Conservation (phyloP, 805 yeast genomes). For the Ogataea wickerhamii region DNA sequence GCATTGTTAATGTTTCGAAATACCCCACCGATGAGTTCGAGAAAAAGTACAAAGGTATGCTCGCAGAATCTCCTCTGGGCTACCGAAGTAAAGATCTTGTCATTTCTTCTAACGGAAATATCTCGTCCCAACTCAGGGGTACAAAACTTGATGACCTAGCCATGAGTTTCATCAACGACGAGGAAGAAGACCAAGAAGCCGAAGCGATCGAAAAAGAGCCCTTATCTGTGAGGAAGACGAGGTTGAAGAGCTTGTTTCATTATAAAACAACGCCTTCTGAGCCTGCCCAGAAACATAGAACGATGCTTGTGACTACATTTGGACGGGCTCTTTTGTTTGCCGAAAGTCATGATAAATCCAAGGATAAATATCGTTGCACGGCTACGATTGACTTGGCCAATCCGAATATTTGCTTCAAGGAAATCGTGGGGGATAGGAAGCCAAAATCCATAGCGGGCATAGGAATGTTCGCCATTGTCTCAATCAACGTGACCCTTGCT, state of each 20-base stretch:
- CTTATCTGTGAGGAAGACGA: conserved; percentile 17
- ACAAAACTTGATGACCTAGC: conserved; percentile 24
- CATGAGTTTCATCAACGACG: conserved; percentile 23
- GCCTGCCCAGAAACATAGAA: conserved; percentile 39
- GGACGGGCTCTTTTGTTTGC: conserved; percentile 61
- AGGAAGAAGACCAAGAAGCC: conserved; percentile 16
- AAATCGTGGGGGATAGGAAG: conserved; percentile 43
- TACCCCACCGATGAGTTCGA: conserved; percentile 50
- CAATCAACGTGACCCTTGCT: conserved; percentile 50
- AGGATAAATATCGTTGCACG: conserved; percentile 43
- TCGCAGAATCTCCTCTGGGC: conserved; percentile 61
- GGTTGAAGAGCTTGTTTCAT: conserved; percentile 30
- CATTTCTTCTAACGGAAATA: conserved; percentile 21
- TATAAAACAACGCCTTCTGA: conserved; percentile 15
- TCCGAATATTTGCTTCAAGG: conserved; percentile 54
- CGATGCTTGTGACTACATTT: conserved; percentile 54
- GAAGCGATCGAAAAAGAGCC: conserved; percentile 13
- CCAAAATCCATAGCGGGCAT: conserved; percentile 34
- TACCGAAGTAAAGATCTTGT: conserved; percentile 36
- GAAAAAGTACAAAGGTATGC: conserved; percentile 50
- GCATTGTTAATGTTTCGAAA: conserved; percentile 46
- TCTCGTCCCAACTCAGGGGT: conserved; percentile 14
- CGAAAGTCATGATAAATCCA: conserved; percentile 33
- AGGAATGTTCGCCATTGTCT: conserved; percentile 55
- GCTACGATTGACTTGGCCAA: conserved; percentile 54